A percentile compares a stretch with the other conserved stretches of the same genome.
Conservation (phyloP, 257 asterid genomes). For the Marsdenia floribunda region DNA sequence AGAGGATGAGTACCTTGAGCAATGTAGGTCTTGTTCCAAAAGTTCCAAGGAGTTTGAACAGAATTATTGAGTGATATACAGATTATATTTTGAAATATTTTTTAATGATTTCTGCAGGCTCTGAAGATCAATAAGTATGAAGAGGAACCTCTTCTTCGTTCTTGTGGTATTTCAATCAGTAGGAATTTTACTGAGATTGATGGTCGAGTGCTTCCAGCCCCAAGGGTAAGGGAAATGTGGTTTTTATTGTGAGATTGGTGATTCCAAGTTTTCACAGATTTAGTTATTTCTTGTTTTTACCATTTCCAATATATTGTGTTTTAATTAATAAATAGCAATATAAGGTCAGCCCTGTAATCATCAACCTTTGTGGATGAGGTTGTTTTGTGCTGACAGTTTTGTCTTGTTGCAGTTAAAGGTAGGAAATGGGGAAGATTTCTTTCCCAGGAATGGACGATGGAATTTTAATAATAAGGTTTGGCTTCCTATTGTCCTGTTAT, state of each 20-base stretch:
- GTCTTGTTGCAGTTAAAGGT: slow-evolving; percentile 60
- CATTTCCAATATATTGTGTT: neutral
- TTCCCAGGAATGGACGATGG: slow-evolving; percentile 83
- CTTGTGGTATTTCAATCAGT: slow-evolving; percentile 68
- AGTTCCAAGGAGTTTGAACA: neutral
- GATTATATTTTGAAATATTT: slow-evolving; percentile 12
- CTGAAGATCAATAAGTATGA: slow-evolving; percentile 69
- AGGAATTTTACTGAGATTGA: slow-evolving; percentile 69
- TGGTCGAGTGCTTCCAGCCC: slow-evolving; percentile 80
- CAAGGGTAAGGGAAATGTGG: slow-evolving; percentile 41
- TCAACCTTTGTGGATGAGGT: slow-evolving; percentile 1
- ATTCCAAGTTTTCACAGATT: neutral
- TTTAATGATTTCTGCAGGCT: slow-evolving; percentile 46
- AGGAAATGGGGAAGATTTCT: slow-evolving; percentile 76
- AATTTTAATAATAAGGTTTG: slow-evolving; percentile 79
- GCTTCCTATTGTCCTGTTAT: neutral
- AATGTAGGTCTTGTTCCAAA: slow-evolving; percentile 35
- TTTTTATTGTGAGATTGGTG: neutral
- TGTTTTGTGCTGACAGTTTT: neutral
- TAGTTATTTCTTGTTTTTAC: neutral
- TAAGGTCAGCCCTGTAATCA: neutral
- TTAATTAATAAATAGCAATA: neutral
- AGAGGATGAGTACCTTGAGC: slow-evolving; percentile 64
- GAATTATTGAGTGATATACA: neutral
- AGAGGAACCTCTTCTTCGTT: slow-evolving; percentile 68